A percentile compares a stretch with the other conserved stretches of the same genome.
phyloP scores from a whole-genome alignment of 2,329 filamentous ascomycete species.

The Nothopassalora personata region DNA sequence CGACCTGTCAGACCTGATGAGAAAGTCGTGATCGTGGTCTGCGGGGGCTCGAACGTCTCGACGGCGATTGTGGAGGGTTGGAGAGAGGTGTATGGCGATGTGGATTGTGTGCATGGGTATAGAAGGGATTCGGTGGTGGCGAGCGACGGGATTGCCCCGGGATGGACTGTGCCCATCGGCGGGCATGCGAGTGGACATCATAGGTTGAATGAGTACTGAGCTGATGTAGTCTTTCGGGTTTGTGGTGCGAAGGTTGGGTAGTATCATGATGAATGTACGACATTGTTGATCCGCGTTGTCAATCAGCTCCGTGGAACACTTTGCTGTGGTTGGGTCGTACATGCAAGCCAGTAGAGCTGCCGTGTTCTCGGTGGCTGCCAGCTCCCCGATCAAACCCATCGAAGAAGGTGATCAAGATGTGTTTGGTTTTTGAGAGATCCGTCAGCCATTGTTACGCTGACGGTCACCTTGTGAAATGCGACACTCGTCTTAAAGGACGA shows the following conservation, averaged over 20 bases:
- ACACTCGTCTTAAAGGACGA: not conserved
- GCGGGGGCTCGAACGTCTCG: slow-evolving; percentile 58
- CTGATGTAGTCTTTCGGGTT: no score
- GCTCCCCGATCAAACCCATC: not conserved
- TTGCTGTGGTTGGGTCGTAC: not conserved
- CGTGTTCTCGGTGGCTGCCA: not conserved
- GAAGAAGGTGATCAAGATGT: not conserved
- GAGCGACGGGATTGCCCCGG: not conserved
- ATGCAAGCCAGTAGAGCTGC: not conserved
- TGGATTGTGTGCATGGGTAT: slow-evolving; percentile 3
- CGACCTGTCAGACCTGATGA: slow-evolving; percentile 57
- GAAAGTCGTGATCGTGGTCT: slow-evolving; percentile 79
- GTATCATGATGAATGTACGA: not conserved
- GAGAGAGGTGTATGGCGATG: slow-evolving; percentile 36
- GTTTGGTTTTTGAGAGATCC: not conserved
- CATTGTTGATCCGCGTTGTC: no score
- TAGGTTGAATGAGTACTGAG: not conserved
- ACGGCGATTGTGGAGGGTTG: slow-evolving; percentile 48
- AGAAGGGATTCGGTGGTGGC: not conserved
- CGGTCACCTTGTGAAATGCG: not conserved
- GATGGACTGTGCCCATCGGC: not conserved
- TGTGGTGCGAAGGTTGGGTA: not conserved
- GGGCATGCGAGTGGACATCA: slow-evolving; percentile 1
- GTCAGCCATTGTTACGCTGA: not conserved
- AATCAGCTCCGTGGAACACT: not conserved